Percentiles rank a stretch among this genome's conserved stretches.
These are phyloP conservation scores for Oryza officinalis DNA, from an alignment of 176 grass and related monocot genomes.

Conservation along the genomic window DNA sequence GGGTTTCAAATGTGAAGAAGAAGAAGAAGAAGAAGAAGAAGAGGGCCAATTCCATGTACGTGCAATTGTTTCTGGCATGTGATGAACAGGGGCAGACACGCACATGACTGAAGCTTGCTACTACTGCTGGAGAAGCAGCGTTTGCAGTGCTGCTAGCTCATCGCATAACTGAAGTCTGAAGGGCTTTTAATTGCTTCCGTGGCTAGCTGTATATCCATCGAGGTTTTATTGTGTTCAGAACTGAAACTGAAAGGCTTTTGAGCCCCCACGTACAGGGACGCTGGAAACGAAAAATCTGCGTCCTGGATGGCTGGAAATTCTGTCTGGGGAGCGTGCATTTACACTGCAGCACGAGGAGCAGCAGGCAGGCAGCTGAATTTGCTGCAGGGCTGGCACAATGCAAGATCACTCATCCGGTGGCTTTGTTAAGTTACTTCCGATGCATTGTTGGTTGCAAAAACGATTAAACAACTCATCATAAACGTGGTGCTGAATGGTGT, in stretches of 20 bases:
- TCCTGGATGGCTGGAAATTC: slow-evolving; percentile 34
- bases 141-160: slow-evolving; percentile 29
- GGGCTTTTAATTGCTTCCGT: slow-evolving; percentile 24
- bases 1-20: slow-evolving; percentile 54
- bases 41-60: slow-evolving; percentile 9
- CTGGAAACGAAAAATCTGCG: slow-evolving; percentile 28
- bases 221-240: slow-evolving; percentile 46
- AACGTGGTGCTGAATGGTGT: background rate
- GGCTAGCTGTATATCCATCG: slow-evolving; percentile 14
- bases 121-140: slow-evolving; percentile 23
- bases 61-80: slow-evolving; percentile 23
- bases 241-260: slow-evolving; percentile 20
- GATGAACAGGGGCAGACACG: slow-evolving; percentile 14
- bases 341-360: slow-evolving; percentile 31
- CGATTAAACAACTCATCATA: slow-evolving; percentile 8
- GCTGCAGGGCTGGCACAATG: slow-evolving; percentile 9
- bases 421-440: slow-evolving; percentile 18
- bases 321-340: slow-evolving; percentile 38
- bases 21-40: background rate
- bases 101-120: slow-evolving; percentile 31
- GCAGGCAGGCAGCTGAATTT: slow-evolving; percentile 14
- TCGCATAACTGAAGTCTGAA: slow-evolving; percentile 14
- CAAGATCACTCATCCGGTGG: background rate
- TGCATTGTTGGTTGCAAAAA: slow-evolving; percentile 26
- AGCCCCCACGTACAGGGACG: slow-evolving; percentile 4